These are phyloP conservation scores for Rhizophagus clarus DNA, from an alignment of 192 early-diverging fungal genomes.

Conservation along the genomic window DNA sequence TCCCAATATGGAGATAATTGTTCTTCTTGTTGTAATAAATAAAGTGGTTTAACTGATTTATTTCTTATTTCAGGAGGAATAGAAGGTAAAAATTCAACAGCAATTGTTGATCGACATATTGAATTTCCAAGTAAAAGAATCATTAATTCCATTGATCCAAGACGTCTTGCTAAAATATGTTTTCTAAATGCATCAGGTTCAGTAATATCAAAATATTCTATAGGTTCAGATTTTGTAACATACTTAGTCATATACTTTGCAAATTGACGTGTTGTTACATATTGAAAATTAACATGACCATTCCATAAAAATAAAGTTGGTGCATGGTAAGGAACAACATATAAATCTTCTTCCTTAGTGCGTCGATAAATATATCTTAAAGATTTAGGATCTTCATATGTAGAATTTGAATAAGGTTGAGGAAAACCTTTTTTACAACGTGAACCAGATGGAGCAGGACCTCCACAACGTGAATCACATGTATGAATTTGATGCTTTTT, in stretches of 20 bases:
- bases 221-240: not conserved
- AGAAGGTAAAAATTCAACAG: not conserved
- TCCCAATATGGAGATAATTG: not conserved
- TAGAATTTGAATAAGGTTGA: too few species aligned
- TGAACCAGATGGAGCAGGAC: not conserved
- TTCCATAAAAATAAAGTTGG: not conserved
- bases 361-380: too few species aligned
- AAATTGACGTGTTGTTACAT: not conserved
- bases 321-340: not conserved
- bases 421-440: too few species aligned
- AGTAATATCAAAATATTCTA: not conserved
- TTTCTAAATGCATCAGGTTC: not conserved
- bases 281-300: constrained; percentile 1
- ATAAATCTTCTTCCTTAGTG: not conserved
- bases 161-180: not conserved
- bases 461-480: not conserved
- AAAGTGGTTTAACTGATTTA: not conserved
- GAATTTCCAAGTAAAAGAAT: not conserved
- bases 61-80: not conserved
- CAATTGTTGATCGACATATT: not conserved
- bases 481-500: constrained; percentile 6
- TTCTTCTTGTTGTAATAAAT: not conserved
- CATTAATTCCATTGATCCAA: not conserved
- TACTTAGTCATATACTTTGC: constrained; percentile 9
- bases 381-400: too few species aligned